Conservation (phyloP, 2,329 filamentous ascomycete genomes). For the Fusarium sublunatum region DNA sequence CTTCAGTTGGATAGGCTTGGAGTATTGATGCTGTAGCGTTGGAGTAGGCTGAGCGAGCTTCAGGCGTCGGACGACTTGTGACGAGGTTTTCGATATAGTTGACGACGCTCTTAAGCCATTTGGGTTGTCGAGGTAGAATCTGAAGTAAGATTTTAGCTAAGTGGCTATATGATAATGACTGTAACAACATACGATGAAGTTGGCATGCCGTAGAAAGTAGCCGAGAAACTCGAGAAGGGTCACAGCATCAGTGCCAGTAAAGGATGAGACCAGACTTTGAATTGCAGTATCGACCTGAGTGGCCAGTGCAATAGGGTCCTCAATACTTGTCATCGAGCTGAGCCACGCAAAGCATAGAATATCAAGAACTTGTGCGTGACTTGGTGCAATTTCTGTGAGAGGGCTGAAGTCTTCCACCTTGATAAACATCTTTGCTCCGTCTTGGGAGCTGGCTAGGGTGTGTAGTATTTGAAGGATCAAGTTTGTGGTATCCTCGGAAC, state of each 20-base stretch:
- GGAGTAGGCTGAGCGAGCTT: slow-evolving; percentile 68
- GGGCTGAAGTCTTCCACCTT: slow-evolving; percentile 63
- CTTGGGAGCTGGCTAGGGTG: slow-evolving; percentile 63
- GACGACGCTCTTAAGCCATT: slow-evolving; percentile 64
- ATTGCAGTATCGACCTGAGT: slow-evolving; percentile 61
- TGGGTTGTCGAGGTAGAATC: slow-evolving; percentile 61
- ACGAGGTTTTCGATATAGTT: slow-evolving; percentile 64
- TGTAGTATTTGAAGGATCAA: slow-evolving; percentile 68
- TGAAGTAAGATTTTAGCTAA: slow-evolving; percentile 45
- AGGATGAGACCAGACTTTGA: slow-evolving; percentile 62
- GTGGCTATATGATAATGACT: neutral
- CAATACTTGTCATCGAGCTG: slow-evolving; percentile 54
- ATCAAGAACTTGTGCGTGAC: slow-evolving; percentile 64
- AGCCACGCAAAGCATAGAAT: slow-evolving; percentile 69
- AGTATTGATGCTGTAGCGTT: slow-evolving; percentile 68
- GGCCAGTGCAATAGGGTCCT: slow-evolving; percentile 49
- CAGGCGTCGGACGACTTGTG: slow-evolving; percentile 64
- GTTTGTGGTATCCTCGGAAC: slow-evolving; percentile 63
- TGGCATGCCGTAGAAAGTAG: slow-evolving; percentile 61
- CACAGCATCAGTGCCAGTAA: slow-evolving; percentile 69
- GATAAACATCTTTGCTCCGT: slow-evolving; percentile 63
- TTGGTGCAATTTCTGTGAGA: slow-evolving; percentile 67
- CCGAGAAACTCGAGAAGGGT: slow-evolving; percentile 69
- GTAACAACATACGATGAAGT: slow-evolving; percentile 57
- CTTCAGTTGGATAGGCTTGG: slow-evolving; percentile 62